These are phyloP conservation scores for Acanthamoeba culbertsoni DNA, from an alignment of 208 protist genomes.

Conservation along the genomic window DNA sequence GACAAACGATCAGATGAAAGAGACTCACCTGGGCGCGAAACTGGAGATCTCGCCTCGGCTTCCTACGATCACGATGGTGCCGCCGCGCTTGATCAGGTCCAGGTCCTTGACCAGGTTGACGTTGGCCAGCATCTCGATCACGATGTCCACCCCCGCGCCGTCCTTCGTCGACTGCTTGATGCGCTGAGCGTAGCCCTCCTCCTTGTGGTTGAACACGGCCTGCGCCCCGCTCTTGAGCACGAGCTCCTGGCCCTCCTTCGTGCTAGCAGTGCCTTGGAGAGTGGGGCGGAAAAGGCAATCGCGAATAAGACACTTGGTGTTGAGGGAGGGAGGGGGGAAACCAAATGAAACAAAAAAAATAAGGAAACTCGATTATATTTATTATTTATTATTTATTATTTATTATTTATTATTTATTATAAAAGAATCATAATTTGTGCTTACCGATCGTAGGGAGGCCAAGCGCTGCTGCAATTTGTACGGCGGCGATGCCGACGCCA, in stretches of 20 bases:
- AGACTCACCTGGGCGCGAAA: neutral
- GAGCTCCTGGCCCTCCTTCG: slow-evolving; percentile 35
- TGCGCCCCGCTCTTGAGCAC: slow-evolving; percentile 38
- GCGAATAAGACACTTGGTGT: neutral
- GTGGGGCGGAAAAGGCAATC: neutral
- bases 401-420: too few species aligned
- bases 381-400: too few species aligned
- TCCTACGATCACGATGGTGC: slow-evolving; percentile 20
- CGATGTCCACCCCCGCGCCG: slow-evolving; percentile 28
- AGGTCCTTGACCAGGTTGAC: slow-evolving; percentile 45
- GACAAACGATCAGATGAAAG: neutral
- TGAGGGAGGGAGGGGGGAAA: neutral
- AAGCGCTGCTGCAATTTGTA: neutral
- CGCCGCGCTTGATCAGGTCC: slow-evolving; percentile 9
- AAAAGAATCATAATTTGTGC: too few species aligned
- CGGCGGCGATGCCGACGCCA: slow-evolving; percentile 21
- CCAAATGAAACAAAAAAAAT: too few species aligned
- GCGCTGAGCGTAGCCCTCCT: neutral
- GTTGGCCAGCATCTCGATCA: slow-evolving; percentile 56
- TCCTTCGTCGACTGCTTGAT: neutral
- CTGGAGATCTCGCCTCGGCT: slow-evolving; percentile 54
- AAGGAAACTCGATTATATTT: too few species aligned
- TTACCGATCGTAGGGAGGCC: neutral
- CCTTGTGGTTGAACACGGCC: slow-evolving; percentile 47
- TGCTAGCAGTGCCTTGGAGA: slow-evolving; percentile 39